A percentile compares a stretch with the other conserved stretches of the same genome.
Conservation (phyloP, 176 grass and related monocot genomes). For the Phoenix roebelenii region DNA sequence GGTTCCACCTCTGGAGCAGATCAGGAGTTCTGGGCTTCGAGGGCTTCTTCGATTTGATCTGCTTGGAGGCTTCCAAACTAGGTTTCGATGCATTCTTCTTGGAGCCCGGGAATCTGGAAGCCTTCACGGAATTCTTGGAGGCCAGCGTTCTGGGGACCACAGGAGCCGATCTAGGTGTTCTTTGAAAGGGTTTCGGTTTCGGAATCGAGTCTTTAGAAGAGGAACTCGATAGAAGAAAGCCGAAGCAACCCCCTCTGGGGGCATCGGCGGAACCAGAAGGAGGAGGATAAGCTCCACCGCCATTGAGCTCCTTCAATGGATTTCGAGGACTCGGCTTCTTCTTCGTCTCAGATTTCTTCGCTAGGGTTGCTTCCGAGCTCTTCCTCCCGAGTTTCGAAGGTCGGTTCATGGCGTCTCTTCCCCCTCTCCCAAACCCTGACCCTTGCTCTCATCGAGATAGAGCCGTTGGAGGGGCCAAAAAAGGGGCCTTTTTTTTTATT, state of each 20-base stretch:
- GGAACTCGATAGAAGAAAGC: conserved; percentile 19
- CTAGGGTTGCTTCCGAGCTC: background rate
- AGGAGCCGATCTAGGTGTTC: conserved; percentile 17
- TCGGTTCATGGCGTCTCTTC: conserved; percentile 13
- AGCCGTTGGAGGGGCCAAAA: conserved; percentile 12
- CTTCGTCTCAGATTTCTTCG: background rate
- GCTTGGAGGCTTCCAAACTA: background rate
- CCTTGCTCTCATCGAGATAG: background rate
- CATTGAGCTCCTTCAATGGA: conserved; percentile 14
- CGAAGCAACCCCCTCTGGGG: conserved; percentile 8
- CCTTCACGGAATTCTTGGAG: conserved; percentile 1
- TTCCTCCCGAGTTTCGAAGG: background rate
- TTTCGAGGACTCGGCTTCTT: conserved; percentile 3
- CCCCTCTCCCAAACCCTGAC: background rate
- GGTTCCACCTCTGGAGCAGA: conserved; percentile 14
- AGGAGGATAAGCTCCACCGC: background rate
- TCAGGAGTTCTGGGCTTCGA: conserved; percentile 1
- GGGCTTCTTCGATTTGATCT: background rate
- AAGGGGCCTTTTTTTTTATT: background rate
- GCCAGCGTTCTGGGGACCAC: background rate
- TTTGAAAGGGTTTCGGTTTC: background rate
- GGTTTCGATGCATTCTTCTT: conserved; percentile 3
- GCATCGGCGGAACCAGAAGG: background rate
- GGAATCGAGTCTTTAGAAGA: conserved; percentile 2
- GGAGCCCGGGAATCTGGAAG: background rate